phyloP scores from a whole-genome alignment of 2,329 filamentous ascomycete species.

The Penicillium digitatum region DNA sequence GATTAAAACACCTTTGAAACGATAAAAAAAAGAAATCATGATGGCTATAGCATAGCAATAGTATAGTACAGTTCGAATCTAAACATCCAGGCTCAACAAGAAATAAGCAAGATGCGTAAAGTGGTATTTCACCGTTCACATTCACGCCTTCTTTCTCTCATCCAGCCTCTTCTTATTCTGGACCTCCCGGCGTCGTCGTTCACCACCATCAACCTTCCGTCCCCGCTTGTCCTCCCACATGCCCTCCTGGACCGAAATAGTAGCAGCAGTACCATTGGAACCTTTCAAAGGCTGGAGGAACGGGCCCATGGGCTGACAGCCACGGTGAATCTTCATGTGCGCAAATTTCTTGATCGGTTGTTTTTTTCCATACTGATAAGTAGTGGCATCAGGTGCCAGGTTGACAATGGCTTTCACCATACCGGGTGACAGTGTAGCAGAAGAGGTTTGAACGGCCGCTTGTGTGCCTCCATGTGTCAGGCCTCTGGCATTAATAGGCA shows the following conservation, averaged over 20 bases:
- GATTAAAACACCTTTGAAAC: not conserved
- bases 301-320: conserved; percentile 68
- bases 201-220: conserved; percentile 92
- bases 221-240: conserved; percentile 90
- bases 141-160: conserved; percentile 63
- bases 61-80: conserved; percentile 22
- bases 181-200: conserved; percentile 80
- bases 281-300: conserved; percentile 67
- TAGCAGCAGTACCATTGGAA: conserved; percentile 56
- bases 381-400: conserved; percentile 53
- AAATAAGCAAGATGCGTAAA: conserved; percentile 20
- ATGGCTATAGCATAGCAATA: conserved; percentile 13
- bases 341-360: conserved; percentile 52
- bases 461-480: conserved; percentile 23
- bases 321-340: conserved; percentile 65
- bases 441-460: conserved; percentile 38
- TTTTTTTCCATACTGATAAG: conserved; percentile 47
- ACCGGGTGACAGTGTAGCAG: conserved; percentile 52
- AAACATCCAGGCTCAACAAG: conserved; percentile 13
- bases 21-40: not conserved
- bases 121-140: conserved; percentile 1
- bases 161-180: conserved; percentile 78
- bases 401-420: conserved; percentile 60
- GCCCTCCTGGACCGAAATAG: conserved; percentile 71
- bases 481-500: conserved; percentile 41